Conservation (phyloP, 345 rosid species). For the Eucalyptus polyanthemos region DNA sequence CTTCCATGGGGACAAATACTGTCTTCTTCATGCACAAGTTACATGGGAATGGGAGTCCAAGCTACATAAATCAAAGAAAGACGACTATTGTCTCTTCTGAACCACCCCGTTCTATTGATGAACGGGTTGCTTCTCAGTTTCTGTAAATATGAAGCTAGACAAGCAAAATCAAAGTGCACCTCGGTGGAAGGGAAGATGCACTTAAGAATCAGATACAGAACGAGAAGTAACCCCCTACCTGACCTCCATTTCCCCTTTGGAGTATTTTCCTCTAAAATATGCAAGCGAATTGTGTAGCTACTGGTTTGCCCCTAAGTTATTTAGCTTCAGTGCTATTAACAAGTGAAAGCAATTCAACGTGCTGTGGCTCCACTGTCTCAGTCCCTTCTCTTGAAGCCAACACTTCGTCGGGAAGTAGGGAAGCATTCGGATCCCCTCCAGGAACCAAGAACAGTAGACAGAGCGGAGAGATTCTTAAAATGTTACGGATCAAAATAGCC, state of each 20-base stretch:
- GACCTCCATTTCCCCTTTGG: background rate
- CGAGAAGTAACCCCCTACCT: background rate
- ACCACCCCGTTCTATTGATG: background rate
- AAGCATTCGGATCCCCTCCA: conserved; percentile 26
- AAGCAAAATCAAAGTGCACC: background rate
- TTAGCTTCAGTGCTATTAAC: background rate
- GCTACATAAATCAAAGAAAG: background rate
- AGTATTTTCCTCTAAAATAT: background rate
- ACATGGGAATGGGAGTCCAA: background rate
- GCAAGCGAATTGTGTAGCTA: background rate
- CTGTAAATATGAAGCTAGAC: background rate
- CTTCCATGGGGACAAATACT: background rate
- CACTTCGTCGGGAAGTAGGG: conserved; percentile 46
- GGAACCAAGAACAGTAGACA: conserved; percentile 53
- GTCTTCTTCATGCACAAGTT: background rate
- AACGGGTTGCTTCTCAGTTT: background rate
- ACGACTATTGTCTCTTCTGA: background rate
- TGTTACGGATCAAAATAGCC: conserved; percentile 51
- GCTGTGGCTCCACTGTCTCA: conserved; percentile 11
- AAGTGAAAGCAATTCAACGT: conserved; percentile 42
- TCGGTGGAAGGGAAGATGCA: background rate
- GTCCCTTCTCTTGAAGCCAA: conserved; percentile 18
- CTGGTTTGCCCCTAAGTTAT: background rate
- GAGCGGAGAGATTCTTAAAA: conserved; percentile 41
- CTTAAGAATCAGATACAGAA: background rate